Base-by-base conservation (phyloP, 768 basidiomycete species). In the Rhodotorula toruloides region DNA sequence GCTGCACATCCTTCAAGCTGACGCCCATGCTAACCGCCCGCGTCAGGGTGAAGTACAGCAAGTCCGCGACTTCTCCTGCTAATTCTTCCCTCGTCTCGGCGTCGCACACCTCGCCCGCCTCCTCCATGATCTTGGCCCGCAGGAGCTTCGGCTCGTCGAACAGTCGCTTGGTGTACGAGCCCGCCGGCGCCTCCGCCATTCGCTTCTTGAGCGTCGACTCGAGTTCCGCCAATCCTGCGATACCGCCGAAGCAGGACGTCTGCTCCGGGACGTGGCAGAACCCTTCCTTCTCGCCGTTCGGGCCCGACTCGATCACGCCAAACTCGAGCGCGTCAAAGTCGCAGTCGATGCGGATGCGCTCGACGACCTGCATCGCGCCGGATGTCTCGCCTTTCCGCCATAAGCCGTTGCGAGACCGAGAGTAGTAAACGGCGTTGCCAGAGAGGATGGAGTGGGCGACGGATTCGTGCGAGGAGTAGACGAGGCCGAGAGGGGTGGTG, bases 331-430 rank as follows among this genome's bases (percentile, higher is more conserved):
- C 85, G 78, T 99, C 96, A 5, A 83, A 83, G 78, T 99, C 96
- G 77, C 96, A 99, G 77, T 99, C 96, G 29, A 85, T 76, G 36
- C 85, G 84, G 74, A 99, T 90, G 72, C 83, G 82, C 37, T 90
- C 79, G 61, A 99, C 84, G 25, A 89, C 84, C 74, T 99, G 96
- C 6, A 88, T 90, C 22, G 94, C 88, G 21, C 94, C 94, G 22
- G 91, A 93, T 0, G 92, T 93, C 79, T 91, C 93, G 22, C 96
- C 96, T 76, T 99, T 99, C 56, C 88, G 81, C 96, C 96, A 99
- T 39, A 98, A 80, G 22, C 93, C 93, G 74, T 94, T 90, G 76
- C 90, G 91, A 1, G 71, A 72, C 66, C 96, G 85, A 27, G 93
- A 97, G 76, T 97, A 92, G 76, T 99, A 99, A 19, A 94, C 87